Percentiles rank a stretch among this genome's conserved stretches.
phyloP scores from a whole-genome alignment of 2,329 filamentous ascomycete genomes.

The Pyricularia sp. region DNA sequence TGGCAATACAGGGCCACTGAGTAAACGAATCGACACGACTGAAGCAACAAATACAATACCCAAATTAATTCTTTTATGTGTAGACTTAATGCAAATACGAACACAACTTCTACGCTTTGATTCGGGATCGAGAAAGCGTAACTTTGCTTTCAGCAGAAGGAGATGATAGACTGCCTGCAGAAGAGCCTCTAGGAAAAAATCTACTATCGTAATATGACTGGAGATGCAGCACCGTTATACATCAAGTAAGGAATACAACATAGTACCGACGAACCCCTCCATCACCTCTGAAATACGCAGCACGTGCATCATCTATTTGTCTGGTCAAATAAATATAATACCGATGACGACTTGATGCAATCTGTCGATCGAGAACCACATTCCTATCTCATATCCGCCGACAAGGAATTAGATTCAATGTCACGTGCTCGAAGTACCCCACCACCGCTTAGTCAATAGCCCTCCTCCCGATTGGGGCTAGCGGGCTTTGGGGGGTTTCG shows the following conservation, averaged over 20 bases:
- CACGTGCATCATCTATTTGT: too few relatives aligned
- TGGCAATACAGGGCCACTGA: not conserved
- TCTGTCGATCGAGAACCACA: not conserved
- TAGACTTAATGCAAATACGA: not conserved
- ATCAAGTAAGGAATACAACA: not conserved
- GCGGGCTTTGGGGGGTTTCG: constrained; percentile 1
- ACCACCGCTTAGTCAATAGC: constrained; percentile 1
- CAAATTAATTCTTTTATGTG: not conserved
- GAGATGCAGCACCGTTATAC: not conserved
- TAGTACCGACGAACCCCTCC: too few relatives aligned
- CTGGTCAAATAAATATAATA: not conserved
- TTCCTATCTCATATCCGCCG: not conserved
- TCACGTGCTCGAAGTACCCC: not conserved
- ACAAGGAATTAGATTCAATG: not conserved
- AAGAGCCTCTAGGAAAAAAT: not conserved
- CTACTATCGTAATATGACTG: not conserved
- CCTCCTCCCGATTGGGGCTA: constrained; percentile 1
- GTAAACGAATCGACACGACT: not conserved
- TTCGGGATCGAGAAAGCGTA: not conserved
- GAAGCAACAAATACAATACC: not conserved
- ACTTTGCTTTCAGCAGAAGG: not conserved
- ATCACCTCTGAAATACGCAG: too few relatives aligned
- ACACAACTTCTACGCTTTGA: not conserved
- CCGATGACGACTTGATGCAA: not conserved
- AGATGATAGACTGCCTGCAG: not conserved